These are phyloP conservation scores for Lentinus brumalis DNA, from an alignment of 768 basidiomycete species.

Conservation along the genomic window DNA sequence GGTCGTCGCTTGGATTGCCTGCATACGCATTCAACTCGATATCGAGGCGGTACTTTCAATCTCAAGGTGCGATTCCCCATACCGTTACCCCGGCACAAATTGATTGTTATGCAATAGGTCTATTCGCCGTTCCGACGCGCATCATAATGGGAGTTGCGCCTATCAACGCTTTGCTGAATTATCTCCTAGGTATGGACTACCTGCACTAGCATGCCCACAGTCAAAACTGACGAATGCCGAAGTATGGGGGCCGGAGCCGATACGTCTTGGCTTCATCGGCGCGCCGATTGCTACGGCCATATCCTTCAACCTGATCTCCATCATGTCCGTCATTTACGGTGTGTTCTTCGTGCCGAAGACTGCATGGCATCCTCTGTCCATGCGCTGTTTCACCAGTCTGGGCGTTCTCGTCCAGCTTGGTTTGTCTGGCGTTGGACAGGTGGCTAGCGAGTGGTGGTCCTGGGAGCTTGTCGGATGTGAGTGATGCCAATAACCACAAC, in stretches of 20 bases:
- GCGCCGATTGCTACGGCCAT: conserved; percentile 90
- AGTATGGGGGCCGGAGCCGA: conserved; percentile 81
- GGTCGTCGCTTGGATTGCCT: conserved; percentile 77
- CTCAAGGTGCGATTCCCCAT: conserved; percentile 54
- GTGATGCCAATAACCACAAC: conserved; percentile 17
- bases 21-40: conserved; percentile 63
- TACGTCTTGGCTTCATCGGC: conserved; percentile 88
- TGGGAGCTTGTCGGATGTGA: conserved; percentile 81
- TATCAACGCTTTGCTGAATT: conserved; percentile 82
- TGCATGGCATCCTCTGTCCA: conserved; percentile 81
- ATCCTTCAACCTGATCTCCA: conserved; percentile 82
- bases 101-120: conserved; percentile 41
- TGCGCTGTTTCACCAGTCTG: conserved; percentile 65
- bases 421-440: conserved; percentile 82
- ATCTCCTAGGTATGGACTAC: conserved; percentile 63
- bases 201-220: too few species aligned
- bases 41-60: conserved; percentile 77
- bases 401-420: conserved; percentile 75
- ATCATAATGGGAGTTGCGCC: conserved; percentile 85
- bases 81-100: background rate
- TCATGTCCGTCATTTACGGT: conserved; percentile 64
- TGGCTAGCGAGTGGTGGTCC: conserved; percentile 94
- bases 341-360: conserved; percentile 61
- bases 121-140: conserved; percentile 84
- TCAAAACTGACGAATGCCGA: conserved; percentile 13